Conservation (phyloP, 1,139 yeast species). For the Hansenula sp. region DNA sequence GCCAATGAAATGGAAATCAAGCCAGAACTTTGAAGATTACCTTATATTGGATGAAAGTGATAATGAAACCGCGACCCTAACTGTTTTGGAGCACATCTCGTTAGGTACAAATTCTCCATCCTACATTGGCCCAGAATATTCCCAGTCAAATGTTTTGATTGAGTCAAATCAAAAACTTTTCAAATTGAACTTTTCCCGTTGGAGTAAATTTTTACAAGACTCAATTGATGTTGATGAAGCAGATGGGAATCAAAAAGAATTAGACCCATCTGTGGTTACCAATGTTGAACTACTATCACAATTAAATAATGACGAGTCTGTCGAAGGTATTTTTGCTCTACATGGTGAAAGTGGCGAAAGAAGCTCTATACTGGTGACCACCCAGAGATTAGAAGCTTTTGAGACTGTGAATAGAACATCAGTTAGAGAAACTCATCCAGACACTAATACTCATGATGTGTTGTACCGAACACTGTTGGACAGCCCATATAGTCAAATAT, state of each 20-base stretch:
- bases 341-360: no score
- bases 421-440: no score
- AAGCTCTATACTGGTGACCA: no score
- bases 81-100: background rate
- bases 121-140: background rate
- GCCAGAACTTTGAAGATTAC: background rate
- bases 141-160: background rate
- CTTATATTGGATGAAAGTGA: background rate
- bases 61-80: background rate
- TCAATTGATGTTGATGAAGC: background rate
- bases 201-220: background rate
- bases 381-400: no score
- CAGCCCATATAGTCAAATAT: no score
- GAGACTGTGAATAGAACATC: no score
- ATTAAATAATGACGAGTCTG: background rate
- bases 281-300: background rate
- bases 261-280: background rate
- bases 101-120: background rate
- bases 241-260: no score
- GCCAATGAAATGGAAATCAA: constrained; percentile 8
- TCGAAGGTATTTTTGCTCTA: background rate
- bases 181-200: background rate
- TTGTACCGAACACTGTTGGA: no score
- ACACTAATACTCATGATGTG: no score
- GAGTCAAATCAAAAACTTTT: no score